A percentile compares a stretch with the other conserved stretches of the same genome.
Evolutionary conservation across 345 rosid species (phyloP).

Genomic region (Excoecaria agallocha): DNA sequence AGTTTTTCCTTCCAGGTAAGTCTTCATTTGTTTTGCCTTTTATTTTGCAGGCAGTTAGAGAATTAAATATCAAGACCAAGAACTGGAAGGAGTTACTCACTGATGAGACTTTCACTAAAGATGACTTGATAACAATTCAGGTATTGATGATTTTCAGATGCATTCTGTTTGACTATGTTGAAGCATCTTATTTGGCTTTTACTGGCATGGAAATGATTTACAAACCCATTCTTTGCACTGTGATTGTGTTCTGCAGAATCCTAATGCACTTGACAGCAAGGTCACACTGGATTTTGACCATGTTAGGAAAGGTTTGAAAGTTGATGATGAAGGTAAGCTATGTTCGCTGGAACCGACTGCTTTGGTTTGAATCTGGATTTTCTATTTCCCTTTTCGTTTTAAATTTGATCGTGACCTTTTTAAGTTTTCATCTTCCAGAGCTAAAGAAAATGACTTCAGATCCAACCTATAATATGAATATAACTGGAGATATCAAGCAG

Average conservation of each 20-base stretch:
- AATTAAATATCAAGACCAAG: constrained; percentile 84
- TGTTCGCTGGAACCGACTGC: neutral
- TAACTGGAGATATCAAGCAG: constrained; percentile 77
- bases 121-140: constrained; percentile 85
- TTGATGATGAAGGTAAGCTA: constrained; percentile 78
- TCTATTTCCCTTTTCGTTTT: constrained; percentile 4
- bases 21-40: neutral
- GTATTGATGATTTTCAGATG: constrained; percentile 28
- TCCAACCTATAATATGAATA: constrained; percentile 73
- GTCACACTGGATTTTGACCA: constrained; percentile 84
- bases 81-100: constrained; percentile 91
- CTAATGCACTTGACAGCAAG: constrained; percentile 65
- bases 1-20: constrained; percentile 5
- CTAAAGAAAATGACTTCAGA: constrained; percentile 61
- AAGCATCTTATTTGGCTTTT: constrained; percentile 10
- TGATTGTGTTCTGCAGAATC: constrained; percentile 52
- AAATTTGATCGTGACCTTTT: constrained; percentile 8
- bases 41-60: constrained; percentile 70
- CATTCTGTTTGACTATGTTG: constrained; percentile 13
- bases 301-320: constrained; percentile 65
- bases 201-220: neutral
- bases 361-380: constrained; percentile 11
- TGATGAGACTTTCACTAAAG: constrained; percentile 73
- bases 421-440: constrained; percentile 40
- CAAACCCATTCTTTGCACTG: constrained; percentile 11